These are phyloP conservation scores for Clitopilus passeckerianus DNA, from an alignment of 768 basidiomycete species.

Conservation along the genomic window DNA sequence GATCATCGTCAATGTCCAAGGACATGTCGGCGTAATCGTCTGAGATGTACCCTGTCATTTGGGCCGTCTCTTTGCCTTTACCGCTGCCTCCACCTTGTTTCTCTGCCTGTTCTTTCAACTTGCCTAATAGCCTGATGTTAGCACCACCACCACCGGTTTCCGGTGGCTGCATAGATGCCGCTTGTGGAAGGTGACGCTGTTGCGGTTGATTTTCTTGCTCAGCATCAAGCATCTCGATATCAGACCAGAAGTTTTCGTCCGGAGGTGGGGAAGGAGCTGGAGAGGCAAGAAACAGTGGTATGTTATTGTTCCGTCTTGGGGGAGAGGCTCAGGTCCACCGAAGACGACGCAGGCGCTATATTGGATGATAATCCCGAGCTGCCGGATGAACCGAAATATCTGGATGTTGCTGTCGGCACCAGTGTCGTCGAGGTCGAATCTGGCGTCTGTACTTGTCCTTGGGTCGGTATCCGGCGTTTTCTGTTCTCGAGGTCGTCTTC, in stretches of 20 bases:
- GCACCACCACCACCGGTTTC: neutral
- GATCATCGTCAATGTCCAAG: constrained; percentile 25
- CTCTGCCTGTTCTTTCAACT: neutral
- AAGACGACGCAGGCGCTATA: constrained; percentile 4
- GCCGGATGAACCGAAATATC: neutral
- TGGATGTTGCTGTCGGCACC: neutral
- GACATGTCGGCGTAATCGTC: constrained; percentile 13
- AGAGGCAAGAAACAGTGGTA: constrained; percentile 4
- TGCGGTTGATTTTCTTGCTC: neutral
- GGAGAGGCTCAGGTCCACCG: constrained; percentile 13
- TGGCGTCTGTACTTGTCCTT: constrained; percentile 2
- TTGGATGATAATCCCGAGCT: neutral
- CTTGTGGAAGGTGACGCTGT: neutral
- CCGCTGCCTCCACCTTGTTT: constrained; percentile 2
- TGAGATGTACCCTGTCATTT: constrained; percentile 2
- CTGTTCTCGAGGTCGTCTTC: constrained; percentile 34
- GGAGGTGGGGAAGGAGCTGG: constrained; percentile 8
- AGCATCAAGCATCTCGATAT: constrained; percentile 1
- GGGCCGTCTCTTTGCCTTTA: neutral
- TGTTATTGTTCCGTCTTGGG: constrained; percentile 6
- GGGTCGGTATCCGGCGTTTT: constrained; percentile 27
- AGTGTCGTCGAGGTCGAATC: neutral
- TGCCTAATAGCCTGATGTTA: neutral
- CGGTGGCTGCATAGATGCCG: neutral
- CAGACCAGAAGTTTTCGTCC: constrained; percentile 13